These are phyloP conservation scores for Alternaria brassicae DNA, from an alignment of 2,329 filamentous ascomycete genomes.

Conservation along the genomic window DNA sequence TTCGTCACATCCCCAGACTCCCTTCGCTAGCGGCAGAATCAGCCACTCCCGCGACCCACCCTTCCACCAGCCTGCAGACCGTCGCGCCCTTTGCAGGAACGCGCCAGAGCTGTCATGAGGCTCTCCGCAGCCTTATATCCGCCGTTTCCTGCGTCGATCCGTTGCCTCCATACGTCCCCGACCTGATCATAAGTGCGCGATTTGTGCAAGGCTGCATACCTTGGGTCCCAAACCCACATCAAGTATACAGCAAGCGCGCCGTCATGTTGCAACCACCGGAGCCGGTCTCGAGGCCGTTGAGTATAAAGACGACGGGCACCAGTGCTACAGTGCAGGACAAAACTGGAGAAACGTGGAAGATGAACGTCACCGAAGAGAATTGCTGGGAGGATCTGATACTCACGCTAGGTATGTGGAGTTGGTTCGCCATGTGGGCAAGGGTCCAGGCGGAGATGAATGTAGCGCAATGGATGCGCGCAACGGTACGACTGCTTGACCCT, in stretches of 20 bases:
- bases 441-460: not conserved
- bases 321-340: slow-evolving; percentile 49
- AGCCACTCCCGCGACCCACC: slow-evolving; percentile 41
- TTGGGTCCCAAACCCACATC: slow-evolving; percentile 10
- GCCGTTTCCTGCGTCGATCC: slow-evolving; percentile 26
- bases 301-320: slow-evolving; percentile 46
- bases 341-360: slow-evolving; percentile 54
- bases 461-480: not conserved
- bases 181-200: slow-evolving; percentile 14
- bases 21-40: slow-evolving; percentile 13
- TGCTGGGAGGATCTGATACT: slow-evolving; percentile 59
- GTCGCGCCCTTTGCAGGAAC: slow-evolving; percentile 16
- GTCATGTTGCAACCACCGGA: slow-evolving; percentile 40
- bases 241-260: slow-evolving; percentile 27
- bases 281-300: slow-evolving; percentile 40
- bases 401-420: slow-evolving; percentile 49
- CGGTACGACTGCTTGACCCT: not conserved
- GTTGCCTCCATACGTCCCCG: slow-evolving; percentile 10
- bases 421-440: not conserved
- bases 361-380: slow-evolving; percentile 50
- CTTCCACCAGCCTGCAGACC: slow-evolving; percentile 18
- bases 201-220: slow-evolving; percentile 12
- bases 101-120: slow-evolving; percentile 32
- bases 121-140: slow-evolving; percentile 37
- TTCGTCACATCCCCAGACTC: slow-evolving; percentile 6